Percentiles rank a stretch among this genome's conserved stretches.
phyloP scores from a whole-genome alignment of 306 rosid species.

The Prunus persica region Prunus_persica_NCBIv2 NC_034011.1:14635501-14636000 shows the following conservation, averaged over 20 bases:
- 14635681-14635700: not conserved
- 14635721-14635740: too few species aligned
- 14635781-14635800: not conserved
- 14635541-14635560: too few species aligned
- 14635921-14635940: not conserved
- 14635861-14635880: not conserved
- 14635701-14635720: not conserved
- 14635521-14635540: too few species aligned
- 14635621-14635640: not conserved
- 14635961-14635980: conserved; percentile 61
- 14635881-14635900: not conserved
- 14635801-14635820: not conserved
- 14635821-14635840: not conserved
- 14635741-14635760: not conserved
- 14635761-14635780: not conserved
- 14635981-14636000: conserved; percentile 77
- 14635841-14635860: not conserved
- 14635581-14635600: not conserved
- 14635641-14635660: not conserved
- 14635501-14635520: not conserved
- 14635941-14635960: conserved; percentile 21
- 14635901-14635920: not conserved
- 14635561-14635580: too few species aligned
- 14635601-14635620: too few species aligned
- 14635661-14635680: too few species aligned